These are phyloP conservation scores for Eucalyptus victrix DNA, from an alignment of 345 rosid genomes.

Conservation along the genomic window DNA sequence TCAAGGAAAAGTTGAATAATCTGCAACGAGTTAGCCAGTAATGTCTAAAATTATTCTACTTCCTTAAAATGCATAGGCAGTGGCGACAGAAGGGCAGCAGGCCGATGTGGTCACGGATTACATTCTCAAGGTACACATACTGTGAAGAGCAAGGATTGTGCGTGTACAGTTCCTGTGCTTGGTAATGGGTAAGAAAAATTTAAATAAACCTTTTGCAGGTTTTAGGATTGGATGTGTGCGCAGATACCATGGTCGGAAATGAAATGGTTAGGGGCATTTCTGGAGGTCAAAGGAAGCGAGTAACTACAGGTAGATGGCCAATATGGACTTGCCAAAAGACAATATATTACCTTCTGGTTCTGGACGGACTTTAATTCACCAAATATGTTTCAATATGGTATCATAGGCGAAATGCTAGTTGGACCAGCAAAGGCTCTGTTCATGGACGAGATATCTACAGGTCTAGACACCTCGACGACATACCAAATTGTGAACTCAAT, in stretches of 20 bases:
- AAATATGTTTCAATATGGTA: neutral
- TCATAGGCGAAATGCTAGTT: constrained; percentile 28
- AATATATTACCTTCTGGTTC: neutral
- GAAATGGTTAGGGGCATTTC: constrained; percentile 76
- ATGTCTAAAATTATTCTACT: neutral
- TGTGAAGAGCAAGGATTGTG: neutral
- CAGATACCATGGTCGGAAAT: constrained; percentile 62
- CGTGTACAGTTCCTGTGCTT: neutral
- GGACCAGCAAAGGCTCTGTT: constrained; percentile 25
- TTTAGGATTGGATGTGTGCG: constrained; percentile 59
- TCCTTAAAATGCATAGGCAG: constrained; percentile 14
- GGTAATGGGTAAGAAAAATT: neutral
- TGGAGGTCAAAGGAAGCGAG: constrained; percentile 79
- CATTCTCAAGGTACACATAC: constrained; percentile 22
- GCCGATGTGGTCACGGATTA: constrained; percentile 35
- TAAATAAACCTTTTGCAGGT: constrained; percentile 24
- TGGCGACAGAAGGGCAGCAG: constrained; percentile 31
- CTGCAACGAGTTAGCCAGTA: neutral
- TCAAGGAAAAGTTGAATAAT: neutral
- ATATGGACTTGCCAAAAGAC: neutral
- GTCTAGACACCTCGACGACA: constrained; percentile 34
- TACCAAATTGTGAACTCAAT: constrained; percentile 23
- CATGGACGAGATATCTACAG: constrained; percentile 38
- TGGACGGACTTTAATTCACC: neutral
- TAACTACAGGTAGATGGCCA: constrained; percentile 49